phyloP scores from a whole-genome alignment of 257 asterid species.

The Leonotis leonurus region DNA sequence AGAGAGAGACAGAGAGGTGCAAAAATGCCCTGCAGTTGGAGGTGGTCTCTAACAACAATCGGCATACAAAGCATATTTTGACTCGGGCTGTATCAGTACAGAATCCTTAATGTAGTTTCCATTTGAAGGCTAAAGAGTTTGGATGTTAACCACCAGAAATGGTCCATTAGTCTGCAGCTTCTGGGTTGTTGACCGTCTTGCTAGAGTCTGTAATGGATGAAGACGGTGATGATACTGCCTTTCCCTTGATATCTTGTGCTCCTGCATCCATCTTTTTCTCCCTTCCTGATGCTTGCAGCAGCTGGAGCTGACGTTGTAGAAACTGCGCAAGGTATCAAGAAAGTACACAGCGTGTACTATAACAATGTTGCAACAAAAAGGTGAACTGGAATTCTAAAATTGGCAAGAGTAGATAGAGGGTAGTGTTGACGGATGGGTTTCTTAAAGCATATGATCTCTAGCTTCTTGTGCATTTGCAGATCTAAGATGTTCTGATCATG shows the following conservation, averaged over 20 bases:
- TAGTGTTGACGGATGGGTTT: background rate
- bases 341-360: background rate
- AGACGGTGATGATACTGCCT: constrained; percentile 36
- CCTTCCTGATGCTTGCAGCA: constrained; percentile 30
- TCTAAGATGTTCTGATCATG: background rate
- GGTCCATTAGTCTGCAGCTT: constrained; percentile 16
- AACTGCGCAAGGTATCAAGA: constrained; percentile 29
- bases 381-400: background rate
- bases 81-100: background rate
- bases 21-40: background rate
- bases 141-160: background rate
- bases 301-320: constrained; percentile 60
- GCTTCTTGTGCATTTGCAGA: too few relatives aligned
- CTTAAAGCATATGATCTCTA: background rate
- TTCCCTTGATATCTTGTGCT: constrained; percentile 47
- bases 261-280: constrained; percentile 25
- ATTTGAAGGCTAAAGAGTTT: background rate
- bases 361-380: background rate
- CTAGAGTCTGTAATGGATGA: constrained; percentile 31
- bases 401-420: background rate
- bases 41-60: background rate
- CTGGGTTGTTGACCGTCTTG: constrained; percentile 15
- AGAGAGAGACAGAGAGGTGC: background rate
- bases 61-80: too few relatives aligned
- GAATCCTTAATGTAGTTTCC: background rate